These are phyloP conservation scores for Neurospora sublineolata DNA, from an alignment of 495 filamentous ascomycete species.

Conservation along the genomic window DNA sequence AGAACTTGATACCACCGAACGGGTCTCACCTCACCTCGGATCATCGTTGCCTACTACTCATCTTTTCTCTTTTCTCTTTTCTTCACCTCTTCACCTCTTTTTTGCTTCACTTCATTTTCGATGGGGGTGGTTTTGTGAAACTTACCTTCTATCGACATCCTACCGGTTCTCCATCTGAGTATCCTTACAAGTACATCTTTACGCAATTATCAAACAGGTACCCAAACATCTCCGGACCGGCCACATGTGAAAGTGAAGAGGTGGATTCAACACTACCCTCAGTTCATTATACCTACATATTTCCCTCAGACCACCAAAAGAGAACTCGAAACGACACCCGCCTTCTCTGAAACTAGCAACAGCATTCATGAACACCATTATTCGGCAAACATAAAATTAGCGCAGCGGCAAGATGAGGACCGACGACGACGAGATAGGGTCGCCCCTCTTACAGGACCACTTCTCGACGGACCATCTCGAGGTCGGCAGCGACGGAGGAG, in stretches of 20 bases:
- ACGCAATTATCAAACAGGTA: not conserved
- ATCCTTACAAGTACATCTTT: not conserved
- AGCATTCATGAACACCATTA: not conserved
- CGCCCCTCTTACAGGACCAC: constrained; percentile 1
- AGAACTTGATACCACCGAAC: not conserved
- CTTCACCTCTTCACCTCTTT: not conserved
- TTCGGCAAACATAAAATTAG: not conserved
- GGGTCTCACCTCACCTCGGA: not conserved
- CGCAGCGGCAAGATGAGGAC: constrained; percentile 4
- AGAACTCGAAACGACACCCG: not conserved
- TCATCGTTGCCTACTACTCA: not conserved
- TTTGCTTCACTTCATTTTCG: not conserved
- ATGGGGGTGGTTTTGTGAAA: not conserved
- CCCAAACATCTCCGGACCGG: not conserved
- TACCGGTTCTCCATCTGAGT: not conserved
- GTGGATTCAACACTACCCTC: not conserved
- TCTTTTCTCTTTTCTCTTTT: not conserved
- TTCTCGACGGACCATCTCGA: not conserved
- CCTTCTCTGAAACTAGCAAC: not conserved
- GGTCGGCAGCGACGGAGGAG: not conserved
- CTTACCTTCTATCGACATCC: not conserved
- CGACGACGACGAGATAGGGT: not conserved
- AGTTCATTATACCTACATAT: not conserved
- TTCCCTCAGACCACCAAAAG: not conserved
- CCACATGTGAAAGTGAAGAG: not conserved